A percentile compares a stretch with the other conserved stretches of the same genome.
Evolutionary conservation across 208 protist species (phyloP).

Genomic region (Acanthamoeba culbertsoni): DNA sequence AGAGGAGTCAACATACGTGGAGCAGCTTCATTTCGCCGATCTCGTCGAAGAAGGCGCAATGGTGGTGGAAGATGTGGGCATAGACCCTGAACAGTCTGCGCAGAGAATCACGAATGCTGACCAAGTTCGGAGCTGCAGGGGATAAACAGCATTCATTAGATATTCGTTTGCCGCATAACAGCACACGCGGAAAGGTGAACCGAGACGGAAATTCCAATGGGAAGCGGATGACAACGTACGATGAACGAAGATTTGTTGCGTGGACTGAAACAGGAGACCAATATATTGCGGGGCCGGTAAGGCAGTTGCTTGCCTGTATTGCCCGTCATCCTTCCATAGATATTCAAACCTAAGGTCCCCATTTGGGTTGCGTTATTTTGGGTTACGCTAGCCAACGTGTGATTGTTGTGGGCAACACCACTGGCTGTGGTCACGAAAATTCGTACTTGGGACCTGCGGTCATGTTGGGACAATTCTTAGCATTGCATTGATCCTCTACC

Average conservation of each 20-base stretch:
- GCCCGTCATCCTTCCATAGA: neutral
- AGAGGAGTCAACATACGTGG: neutral
- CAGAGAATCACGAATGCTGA: neutral
- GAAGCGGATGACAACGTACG: neutral
- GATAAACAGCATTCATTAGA: no score
- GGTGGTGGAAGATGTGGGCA: constrained; percentile 27
- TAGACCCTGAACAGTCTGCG: constrained; percentile 23
- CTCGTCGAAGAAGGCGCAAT: neutral
- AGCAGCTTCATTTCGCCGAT: constrained; percentile 44
- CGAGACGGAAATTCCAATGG: neutral
- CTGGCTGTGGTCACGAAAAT: neutral
- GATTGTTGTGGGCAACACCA: neutral
- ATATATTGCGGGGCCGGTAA: constrained; percentile 16
- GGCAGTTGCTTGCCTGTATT: neutral
- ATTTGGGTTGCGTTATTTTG: neutral
- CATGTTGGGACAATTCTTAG: neutral
- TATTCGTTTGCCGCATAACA: no score
- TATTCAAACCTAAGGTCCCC: neutral
- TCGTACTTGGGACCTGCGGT: neutral
- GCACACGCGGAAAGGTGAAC: neutral
- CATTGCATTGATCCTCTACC: neutral
- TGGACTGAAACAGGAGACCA: neutral
- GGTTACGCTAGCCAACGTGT: no score
- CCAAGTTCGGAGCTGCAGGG: neutral
- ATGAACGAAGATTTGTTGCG: neutral